Percentiles rank a stretch among this genome's conserved stretches.
Conservation (phyloP, 2,329 filamentous ascomycete species). For the Claviceps lovelessii region DNA sequence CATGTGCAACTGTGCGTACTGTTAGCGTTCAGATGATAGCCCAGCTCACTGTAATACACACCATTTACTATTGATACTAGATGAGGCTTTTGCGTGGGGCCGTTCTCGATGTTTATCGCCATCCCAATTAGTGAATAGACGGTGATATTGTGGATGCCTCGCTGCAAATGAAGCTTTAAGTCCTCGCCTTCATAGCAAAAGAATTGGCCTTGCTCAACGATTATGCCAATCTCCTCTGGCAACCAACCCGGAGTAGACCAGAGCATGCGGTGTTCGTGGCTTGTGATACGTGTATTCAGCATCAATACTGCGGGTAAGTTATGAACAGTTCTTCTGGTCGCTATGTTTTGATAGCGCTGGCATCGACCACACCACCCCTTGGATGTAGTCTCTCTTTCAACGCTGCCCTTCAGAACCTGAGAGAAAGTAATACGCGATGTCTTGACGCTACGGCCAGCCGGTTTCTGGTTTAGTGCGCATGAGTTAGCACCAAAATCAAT, state of each 20-base stretch:
- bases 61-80: slow-evolving; percentile 85
- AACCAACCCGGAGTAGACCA: slow-evolving; percentile 89
- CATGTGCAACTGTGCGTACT: slow-evolving; percentile 42
- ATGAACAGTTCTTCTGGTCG: slow-evolving; percentile 71
- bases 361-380: slow-evolving; percentile 90
- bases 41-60: slow-evolving; percentile 17
- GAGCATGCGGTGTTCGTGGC: slow-evolving; percentile 57
- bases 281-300: slow-evolving; percentile 67
- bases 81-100: slow-evolving; percentile 74
- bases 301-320: slow-evolving; percentile 74
- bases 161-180: slow-evolving; percentile 62
- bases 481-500: neutral
- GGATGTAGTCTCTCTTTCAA: slow-evolving; percentile 77
- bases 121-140: slow-evolving; percentile 87
- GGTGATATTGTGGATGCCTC: slow-evolving; percentile 64
- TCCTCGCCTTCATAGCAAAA: slow-evolving; percentile 93
- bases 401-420: slow-evolving; percentile 78
- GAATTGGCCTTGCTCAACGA: slow-evolving; percentile 80
- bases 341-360: slow-evolving; percentile 76
- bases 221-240: slow-evolving; percentile 84
- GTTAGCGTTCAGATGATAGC: slow-evolving; percentile 1
- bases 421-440: slow-evolving; percentile 57
- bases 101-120: slow-evolving; percentile 78
- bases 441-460: slow-evolving; percentile 33
- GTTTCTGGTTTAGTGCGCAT: slow-evolving; percentile 24